Evolutionary conservation across 2,329 filamentous ascomycete species (phyloP).

Genomic region (Magnaporthiopsis incrustans): DNA sequence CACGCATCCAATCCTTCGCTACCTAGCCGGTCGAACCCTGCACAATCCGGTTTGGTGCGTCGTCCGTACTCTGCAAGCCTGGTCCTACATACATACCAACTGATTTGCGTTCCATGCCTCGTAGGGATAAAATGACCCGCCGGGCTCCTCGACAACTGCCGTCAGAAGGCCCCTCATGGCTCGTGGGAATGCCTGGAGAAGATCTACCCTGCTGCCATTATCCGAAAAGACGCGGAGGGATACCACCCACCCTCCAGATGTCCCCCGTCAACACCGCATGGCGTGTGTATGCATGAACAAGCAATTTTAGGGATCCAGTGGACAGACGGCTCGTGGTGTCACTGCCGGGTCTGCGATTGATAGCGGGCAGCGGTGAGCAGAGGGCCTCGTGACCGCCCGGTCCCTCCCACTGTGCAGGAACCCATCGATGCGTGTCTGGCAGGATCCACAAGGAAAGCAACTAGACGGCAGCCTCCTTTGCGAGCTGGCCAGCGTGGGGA

Average conservation of each 20-base stretch:
- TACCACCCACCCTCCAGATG: background rate
- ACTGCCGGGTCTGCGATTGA: slow-evolving; percentile 4
- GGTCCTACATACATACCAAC: no score
- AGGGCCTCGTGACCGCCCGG: background rate
- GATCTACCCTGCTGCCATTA: background rate
- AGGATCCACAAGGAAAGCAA: no score
- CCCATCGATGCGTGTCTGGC: no score
- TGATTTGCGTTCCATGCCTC: background rate
- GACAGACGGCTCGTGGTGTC: background rate
- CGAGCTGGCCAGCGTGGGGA: no score
- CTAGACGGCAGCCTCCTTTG: background rate
- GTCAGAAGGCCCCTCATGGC: no score
- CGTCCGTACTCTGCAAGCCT: no score
- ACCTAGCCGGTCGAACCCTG: background rate
- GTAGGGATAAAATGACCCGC: background rate
- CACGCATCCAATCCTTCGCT: background rate
- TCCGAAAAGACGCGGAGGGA: background rate
- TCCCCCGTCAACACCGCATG: background rate
- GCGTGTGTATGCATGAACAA: background rate
- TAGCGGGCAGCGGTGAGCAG: slow-evolving; percentile 1
- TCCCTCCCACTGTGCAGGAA: background rate
- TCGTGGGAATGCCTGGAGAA: background rate
- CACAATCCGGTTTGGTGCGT: background rate
- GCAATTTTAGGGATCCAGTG: background rate
- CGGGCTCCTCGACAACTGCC: no score